These are phyloP conservation scores for Chlorella ohadii DNA, from an alignment of 139 green algal species.

Conservation along the genomic window DNA sequence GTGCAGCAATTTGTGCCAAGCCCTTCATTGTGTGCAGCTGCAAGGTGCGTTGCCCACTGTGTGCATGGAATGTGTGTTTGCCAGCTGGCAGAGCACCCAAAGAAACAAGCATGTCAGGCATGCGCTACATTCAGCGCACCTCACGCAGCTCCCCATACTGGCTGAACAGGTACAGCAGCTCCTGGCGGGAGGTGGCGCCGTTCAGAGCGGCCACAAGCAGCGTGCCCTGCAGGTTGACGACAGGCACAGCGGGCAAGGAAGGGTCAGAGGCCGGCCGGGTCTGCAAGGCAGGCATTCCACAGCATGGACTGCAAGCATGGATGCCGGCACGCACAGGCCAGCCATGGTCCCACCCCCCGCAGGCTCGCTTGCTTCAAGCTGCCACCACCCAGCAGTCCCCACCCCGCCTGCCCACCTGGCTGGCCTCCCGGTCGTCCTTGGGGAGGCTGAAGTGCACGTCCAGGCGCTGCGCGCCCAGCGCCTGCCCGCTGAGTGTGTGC, in stretches of 20 bases:
- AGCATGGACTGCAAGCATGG: too few relatives aligned
- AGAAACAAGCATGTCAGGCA: too few relatives aligned
- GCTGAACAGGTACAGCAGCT: conserved; percentile 83
- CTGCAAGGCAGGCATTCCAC: too few relatives aligned
- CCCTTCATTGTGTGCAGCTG: too few relatives aligned
- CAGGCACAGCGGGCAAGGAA: not conserved
- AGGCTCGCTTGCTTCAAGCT: too few relatives aligned
- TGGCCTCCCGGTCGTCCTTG: conserved; percentile 53
- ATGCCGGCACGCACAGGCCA: too few relatives aligned
- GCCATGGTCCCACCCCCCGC: too few relatives aligned
- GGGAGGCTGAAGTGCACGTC: conserved; percentile 79
- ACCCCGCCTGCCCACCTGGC: conserved; percentile 49
- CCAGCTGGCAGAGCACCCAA: too few relatives aligned
- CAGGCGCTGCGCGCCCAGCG: conserved; percentile 54
- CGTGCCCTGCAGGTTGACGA: conserved; percentile 65
- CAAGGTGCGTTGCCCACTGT: too few relatives aligned
- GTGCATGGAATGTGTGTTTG: too few relatives aligned
- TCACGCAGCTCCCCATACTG: conserved; percentile 87
- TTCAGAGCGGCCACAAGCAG: conserved; percentile 89
- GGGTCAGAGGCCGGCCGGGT: too few relatives aligned
- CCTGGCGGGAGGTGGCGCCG: conserved; percentile 65
- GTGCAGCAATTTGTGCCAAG: too few relatives aligned
- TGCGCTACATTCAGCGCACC: not conserved
- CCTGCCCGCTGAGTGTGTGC: conserved; percentile 64
- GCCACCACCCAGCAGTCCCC: not conserved